Evolutionary conservation across 2,329 filamentous ascomycete species (phyloP).

Genomic region (Periconia sp.): DNA sequence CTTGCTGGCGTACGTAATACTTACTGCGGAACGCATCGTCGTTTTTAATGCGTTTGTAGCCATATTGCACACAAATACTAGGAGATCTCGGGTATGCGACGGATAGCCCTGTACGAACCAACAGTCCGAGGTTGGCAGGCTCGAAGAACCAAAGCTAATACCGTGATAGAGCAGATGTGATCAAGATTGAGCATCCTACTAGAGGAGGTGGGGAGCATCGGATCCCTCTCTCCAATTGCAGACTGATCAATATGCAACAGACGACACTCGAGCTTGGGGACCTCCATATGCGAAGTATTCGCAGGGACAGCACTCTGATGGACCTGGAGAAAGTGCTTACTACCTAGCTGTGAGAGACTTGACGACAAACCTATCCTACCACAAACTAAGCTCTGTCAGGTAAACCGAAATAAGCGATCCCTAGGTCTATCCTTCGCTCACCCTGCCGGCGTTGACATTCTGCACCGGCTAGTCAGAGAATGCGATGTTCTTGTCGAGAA

Average conservation of each 20-base stretch:
- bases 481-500: conserved; percentile 97
- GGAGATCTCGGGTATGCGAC: conserved; percentile 86
- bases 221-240: too few species aligned
- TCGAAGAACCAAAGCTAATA: conserved; percentile 18
- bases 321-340: conserved; percentile 92
- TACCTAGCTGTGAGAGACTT: conserved; percentile 83
- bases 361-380: too few species aligned
- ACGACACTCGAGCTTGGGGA: conserved; percentile 96
- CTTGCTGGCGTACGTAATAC: conserved; percentile 78
- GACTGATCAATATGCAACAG: conserved; percentile 56
- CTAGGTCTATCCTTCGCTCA: conserved; percentile 90
- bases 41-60: conserved; percentile 60
- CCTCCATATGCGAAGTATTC: conserved; percentile 88
- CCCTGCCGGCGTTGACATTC: conserved; percentile 79
- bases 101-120: conserved; percentile 39
- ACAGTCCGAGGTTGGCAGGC: conserved; percentile 35
- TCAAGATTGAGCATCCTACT: conserved; percentile 93
- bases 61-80: conserved; percentile 96
- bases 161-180: conserved; percentile 79
- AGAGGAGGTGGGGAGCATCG: conserved; percentile 31
- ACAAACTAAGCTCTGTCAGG: conserved; percentile 56
- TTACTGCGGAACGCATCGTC: too few species aligned
- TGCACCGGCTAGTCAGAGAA: conserved; percentile 82
- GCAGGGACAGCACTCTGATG: conserved; percentile 60
- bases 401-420: conserved; percentile 97